phyloP scores from a whole-genome alignment of 768 basidiomycete species.

The Amanita subjunquillea region DNA sequence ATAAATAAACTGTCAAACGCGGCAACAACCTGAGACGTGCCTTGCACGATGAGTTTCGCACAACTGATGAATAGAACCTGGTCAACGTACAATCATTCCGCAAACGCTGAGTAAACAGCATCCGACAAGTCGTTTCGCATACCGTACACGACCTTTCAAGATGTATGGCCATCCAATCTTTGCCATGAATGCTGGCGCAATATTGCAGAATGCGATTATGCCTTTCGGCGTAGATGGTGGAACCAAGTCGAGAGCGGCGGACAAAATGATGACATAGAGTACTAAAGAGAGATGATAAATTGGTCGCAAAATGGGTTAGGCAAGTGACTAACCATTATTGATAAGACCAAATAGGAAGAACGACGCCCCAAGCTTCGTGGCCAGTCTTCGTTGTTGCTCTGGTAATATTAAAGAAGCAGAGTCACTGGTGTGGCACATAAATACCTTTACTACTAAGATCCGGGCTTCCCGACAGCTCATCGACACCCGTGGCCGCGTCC shows the following conservation, averaged over 20 bases:
- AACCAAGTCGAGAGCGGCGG: slow-evolving; percentile 90
- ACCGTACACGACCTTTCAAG: slow-evolving; percentile 77
- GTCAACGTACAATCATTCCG: slow-evolving; percentile 75
- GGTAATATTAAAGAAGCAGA: neutral
- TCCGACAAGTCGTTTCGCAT: slow-evolving; percentile 59
- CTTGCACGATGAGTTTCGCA: neutral
- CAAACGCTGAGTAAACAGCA: slow-evolving; percentile 67
- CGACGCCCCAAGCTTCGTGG: slow-evolving; percentile 39
- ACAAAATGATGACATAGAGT: slow-evolving; percentile 92
- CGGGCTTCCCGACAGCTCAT: neutral
- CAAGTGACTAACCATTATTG: slow-evolving; percentile 59
- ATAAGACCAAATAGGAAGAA: slow-evolving; percentile 91
- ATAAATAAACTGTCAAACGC: slow-evolving; percentile 52
- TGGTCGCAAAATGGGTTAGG: neutral
- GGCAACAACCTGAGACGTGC: slow-evolving; percentile 56
- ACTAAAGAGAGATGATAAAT: slow-evolving; percentile 32
- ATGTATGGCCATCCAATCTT: slow-evolving; percentile 92
- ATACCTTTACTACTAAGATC: neutral
- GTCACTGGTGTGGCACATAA: neutral
- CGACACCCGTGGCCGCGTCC: neutral
- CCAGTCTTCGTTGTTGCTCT: slow-evolving; percentile 20
- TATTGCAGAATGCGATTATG: slow-evolving; percentile 92
- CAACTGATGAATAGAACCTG: neutral
- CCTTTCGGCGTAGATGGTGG: slow-evolving; percentile 90
- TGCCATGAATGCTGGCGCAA: slow-evolving; percentile 75